Base-by-base conservation (phyloP, 2,329 filamentous ascomycete species). In the Penicillium palitans region DNA sequence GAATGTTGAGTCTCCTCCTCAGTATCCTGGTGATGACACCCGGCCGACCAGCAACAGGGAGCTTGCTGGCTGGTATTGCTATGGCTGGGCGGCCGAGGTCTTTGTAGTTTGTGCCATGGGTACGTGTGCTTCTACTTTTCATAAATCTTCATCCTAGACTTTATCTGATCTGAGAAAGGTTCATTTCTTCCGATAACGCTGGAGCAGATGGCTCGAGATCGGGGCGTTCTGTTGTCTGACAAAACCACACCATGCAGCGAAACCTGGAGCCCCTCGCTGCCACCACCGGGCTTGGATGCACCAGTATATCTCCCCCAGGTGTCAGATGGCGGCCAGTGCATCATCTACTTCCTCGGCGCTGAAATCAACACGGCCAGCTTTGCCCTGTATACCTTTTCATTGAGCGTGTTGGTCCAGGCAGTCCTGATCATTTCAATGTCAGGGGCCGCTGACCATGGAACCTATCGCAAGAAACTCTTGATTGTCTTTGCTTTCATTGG, bases 341-440 rank as follows among this genome's bases (percentile, higher is more conserved):
- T 98, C 59, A 86, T 98, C 59, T 85, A 88, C 63, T 80, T 98
- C 6, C 79, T 96, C 25, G 93, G 93, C 6, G 75, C 90, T 59
- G 88, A 96, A 69, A 88, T 99, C 78, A 98, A 98, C 76, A 97
- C 93, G 0, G 93, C 93, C 37, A 96, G 90, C 74, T 97, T 98
- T 74, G 93, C 92, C 72, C 96, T 98, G 91, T 98, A 98, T 77
- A 97, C 92, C 2, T 99, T 99, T 76, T 96, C 92, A 58, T 81
- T 96, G 69, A 96, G 91, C 72, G 95, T 99, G 1, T 76, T 97
- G 21, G 75, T 97, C 12, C 95, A 99, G 74, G 90, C 93, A 1
- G 77, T 98, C 29, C 79, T 98, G 31, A 96, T 99, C 44, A 91
- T 99, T 63, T 96, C 92, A 70, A 96, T 99, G 81, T 96, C 92